Base-by-base conservation (phyloP, 129 eudicot species). In the Solidago caesia region DNA sequence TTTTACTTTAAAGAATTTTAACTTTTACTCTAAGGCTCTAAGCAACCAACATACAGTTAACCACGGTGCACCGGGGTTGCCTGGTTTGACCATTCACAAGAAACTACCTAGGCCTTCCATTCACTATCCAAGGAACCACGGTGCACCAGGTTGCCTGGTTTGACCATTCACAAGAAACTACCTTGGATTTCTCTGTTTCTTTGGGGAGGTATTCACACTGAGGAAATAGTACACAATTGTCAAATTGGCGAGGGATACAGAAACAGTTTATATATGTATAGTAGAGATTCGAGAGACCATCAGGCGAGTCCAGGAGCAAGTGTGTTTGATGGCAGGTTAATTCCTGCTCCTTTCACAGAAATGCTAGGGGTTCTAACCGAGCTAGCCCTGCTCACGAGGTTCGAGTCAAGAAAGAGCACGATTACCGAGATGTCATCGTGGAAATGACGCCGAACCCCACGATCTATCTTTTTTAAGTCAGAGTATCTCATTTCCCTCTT, bases 401-500 rank as follows among this genome's bases (percentile, higher is more conserved):
- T 84, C 0, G 91, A 85, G 83, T 92, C 93, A 1, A 92, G 91
- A 69, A 87, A 92, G 55, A 92, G 84, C 44, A 92, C 93, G 8
- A 87, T 79, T 15, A 92, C 91, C 2, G 92, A 87, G 79, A 92
- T 89, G 85, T 92, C 97, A 67, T 92, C 97, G 42, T 92, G 97
- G 86, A 92, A 92, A 80, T 92, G 97, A 13, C 97, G 91, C 0
- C 97, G 96, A 27, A 92, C 97, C 64, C 97, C 97, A 55, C 97
- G 88, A 56, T 92, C 97, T 47, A 92, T 92, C 76, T 92, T 89
- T 81, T 87, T 89, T 75, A 92, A 80, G 78, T 89, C 97, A 0
- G 97, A 92, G 84, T 92, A 92, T 76, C 97, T 92, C 97, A 92
- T 92, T 57, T 92, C 97, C 72, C 97, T 78, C 77, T 92, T 92